phyloP scores from a whole-genome alignment of 2,329 filamentous ascomycete species.

The Fusarium sacchari region DNA sequence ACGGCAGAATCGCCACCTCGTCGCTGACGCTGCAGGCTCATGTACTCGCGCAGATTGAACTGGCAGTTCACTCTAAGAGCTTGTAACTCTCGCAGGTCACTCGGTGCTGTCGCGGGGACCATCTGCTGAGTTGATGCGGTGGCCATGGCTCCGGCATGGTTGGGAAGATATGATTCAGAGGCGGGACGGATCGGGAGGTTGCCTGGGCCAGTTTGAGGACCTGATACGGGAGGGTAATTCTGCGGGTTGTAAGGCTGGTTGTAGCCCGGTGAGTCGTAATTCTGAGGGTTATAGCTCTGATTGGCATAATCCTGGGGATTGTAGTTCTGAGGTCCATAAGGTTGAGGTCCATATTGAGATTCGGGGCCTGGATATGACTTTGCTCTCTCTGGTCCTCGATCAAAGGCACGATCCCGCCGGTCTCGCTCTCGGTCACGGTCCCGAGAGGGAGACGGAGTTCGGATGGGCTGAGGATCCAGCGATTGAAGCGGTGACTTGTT shows the following conservation, averaged over 20 bases:
- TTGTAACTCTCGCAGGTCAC: constrained; percentile 44
- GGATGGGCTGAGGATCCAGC: constrained; percentile 44
- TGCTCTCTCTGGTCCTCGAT: constrained; percentile 32
- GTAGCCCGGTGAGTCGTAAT: constrained; percentile 34
- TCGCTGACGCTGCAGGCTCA: constrained; percentile 47
- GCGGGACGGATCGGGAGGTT: constrained; percentile 37
- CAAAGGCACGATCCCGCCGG: constrained; percentile 14
- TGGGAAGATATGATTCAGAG: constrained; percentile 36
- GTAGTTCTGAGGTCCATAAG: constrained; percentile 19
- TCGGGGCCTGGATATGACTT: constrained; percentile 36
- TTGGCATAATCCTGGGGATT: constrained; percentile 31
- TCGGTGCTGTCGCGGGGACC: constrained; percentile 32
- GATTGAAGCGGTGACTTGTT: constrained; percentile 40
- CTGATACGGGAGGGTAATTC: constrained; percentile 36
- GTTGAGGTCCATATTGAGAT: constrained; percentile 33
- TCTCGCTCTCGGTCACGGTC: constrained; percentile 17
- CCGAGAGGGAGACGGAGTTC: constrained; percentile 39
- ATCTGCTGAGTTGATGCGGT: constrained; percentile 27
- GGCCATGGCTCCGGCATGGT: constrained; percentile 36
- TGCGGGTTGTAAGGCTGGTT: constrained; percentile 32
- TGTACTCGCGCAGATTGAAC: constrained; percentile 50
- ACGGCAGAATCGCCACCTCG: constrained; percentile 43
- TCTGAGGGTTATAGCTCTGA: constrained; percentile 30
- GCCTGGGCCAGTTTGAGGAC: constrained; percentile 28
- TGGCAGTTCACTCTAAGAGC: constrained; percentile 50